Evolutionary conservation across 2,329 filamentous ascomycete genomes (phyloP).

Genomic region (Laburnicola sp.): DNA sequence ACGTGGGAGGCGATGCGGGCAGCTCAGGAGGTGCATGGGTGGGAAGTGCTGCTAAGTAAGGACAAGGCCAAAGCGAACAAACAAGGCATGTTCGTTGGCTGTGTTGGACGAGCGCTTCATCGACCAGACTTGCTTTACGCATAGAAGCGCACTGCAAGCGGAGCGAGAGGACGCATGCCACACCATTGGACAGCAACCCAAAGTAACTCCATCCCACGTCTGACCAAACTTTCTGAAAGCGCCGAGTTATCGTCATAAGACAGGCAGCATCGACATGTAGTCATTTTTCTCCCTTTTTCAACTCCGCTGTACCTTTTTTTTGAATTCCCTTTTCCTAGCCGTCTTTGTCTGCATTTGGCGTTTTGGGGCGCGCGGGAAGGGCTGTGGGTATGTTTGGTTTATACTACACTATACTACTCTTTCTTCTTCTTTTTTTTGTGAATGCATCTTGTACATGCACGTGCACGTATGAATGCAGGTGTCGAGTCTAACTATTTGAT

Average conservation of each 20-base stretch:
- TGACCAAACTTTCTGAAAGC: too few species aligned
- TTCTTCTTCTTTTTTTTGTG: constrained; percentile 1
- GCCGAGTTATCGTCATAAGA: background rate
- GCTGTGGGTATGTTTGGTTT: constrained; percentile 1
- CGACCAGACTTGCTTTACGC: background rate
- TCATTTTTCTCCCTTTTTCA: background rate
- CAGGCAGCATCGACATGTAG: background rate
- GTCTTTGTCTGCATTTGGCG: background rate
- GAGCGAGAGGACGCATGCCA: background rate
- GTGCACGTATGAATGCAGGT: too few species aligned
- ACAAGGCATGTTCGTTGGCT: background rate
- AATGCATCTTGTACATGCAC: constrained; percentile 13
- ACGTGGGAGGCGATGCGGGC: constrained; percentile 35
- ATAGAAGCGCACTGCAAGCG: background rate
- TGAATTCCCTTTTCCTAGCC: background rate
- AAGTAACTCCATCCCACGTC: too few species aligned
- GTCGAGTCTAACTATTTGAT: too few species aligned
- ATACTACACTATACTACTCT: background rate
- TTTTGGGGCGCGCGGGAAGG: background rate
- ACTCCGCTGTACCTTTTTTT: background rate
- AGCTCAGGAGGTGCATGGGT: constrained; percentile 34
- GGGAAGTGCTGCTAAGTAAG: constrained; percentile 45
- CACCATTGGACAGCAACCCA: too few species aligned
- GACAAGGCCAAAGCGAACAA: background rate
- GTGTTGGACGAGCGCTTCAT: background rate